Base-by-base conservation (phyloP, 1,284 basidiomycete species). In the Mrakiaceae sp. region DNA sequence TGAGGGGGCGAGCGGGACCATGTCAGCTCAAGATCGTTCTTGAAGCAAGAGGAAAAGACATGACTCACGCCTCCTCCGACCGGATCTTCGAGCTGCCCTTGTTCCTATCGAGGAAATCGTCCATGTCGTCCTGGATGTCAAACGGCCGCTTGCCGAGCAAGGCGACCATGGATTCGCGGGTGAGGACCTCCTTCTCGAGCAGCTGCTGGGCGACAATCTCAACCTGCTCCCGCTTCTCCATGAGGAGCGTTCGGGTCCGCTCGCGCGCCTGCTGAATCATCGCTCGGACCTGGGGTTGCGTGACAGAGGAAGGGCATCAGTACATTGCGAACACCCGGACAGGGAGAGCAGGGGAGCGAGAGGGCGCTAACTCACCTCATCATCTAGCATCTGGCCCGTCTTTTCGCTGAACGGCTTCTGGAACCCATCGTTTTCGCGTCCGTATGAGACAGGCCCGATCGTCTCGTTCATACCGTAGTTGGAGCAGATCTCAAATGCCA, bases 351-450 rank as follows among this genome's bases (percentile, higher is more conserved):
- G 5, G 14, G 1, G 59, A 12, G 48, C 16, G 48, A 49, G 5
- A 14, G 62, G 11, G 3, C 4, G 11, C 14, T 40, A 12, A 57
- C 60, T 27, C 63, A 65, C 62, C 67, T 78, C 90, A 40, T 78
- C 77, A 74, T 98, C 95, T 14, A 98, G 79, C 80, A 92, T 88
- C 79, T 98, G 88, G 1, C 89, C 90, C 0, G 95, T 99, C 76
- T 89, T 89, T 82, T 99, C 95, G 69, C 89, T 93, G 81, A 97
- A 98, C 1, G 95, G 95, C 77, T 98, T 98, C 70, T 90, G 90
- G 87, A 93, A 95, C 49, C 83, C 81, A 75, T 97, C 93, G 64
- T 85, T 86, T 70, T 91, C 84, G 58, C 84, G 82, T 63, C 92
- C 92, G 74, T 98, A 99, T 71, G 89, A 93, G 69, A 99, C 88